phyloP scores from a whole-genome alignment of 768 basidiomycete genomes.

The Strobilomyces confusus region DNA sequence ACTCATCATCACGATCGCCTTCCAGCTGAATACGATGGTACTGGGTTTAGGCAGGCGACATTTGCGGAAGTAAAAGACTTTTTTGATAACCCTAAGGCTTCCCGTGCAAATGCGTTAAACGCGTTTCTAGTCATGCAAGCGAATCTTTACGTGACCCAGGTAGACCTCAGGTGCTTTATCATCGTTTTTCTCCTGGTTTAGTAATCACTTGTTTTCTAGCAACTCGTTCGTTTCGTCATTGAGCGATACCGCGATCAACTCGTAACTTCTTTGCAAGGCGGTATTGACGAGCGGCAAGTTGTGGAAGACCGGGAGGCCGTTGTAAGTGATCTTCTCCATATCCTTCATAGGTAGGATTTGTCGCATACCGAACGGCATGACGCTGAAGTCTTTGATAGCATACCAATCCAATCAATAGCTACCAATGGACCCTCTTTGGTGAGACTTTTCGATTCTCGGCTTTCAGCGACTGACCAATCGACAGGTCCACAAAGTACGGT shows the following conservation, averaged over 20 bases:
- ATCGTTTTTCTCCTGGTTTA: background rate
- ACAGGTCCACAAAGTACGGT: conserved; percentile 88
- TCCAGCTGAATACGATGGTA: conserved; percentile 60
- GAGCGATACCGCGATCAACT: conserved; percentile 92
- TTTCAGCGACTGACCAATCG: conserved; percentile 7
- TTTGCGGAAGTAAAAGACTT: conserved; percentile 88
- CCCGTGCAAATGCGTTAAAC: conserved; percentile 79
- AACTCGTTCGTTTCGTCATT: conserved; percentile 90
- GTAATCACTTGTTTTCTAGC: conserved; percentile 41
- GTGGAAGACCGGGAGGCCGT: conserved; percentile 79
- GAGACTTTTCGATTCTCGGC: conserved; percentile 11
- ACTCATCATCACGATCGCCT: conserved; percentile 45
- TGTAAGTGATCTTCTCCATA: conserved; percentile 80
- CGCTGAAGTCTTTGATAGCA: conserved; percentile 41
- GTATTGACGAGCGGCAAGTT: conserved; percentile 57
- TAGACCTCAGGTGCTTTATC: conserved; percentile 29
- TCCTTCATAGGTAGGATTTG: conserved; percentile 64
- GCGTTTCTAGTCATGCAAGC: conserved; percentile 91
- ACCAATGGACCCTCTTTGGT: conserved; percentile 82
- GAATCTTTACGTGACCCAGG: conserved; percentile 91
- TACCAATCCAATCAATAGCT: conserved; percentile 91
- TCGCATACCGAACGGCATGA: background rate
- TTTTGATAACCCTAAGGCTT: conserved; percentile 88
- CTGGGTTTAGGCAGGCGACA: conserved; percentile 76
- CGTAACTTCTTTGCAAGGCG: conserved; percentile 60